Evolutionary conservation across 768 basidiomycete species (phyloP).

Genomic region (Auriscalpium orientale): DNA sequence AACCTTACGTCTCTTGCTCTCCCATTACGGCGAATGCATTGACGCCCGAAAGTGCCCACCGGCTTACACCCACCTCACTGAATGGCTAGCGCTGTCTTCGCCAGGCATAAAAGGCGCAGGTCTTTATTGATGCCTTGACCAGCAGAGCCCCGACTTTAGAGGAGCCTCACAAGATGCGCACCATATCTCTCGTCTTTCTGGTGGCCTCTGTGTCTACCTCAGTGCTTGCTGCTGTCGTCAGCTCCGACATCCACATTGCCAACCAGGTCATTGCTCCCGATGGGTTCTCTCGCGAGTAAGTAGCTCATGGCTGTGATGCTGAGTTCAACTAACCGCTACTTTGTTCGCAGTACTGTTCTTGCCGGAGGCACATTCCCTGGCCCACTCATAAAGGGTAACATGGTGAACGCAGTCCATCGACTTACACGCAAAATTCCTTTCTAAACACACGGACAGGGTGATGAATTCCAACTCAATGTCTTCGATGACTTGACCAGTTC

Average conservation of each 20-base stretch:
- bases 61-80: no score
- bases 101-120: no score
- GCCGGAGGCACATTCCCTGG: background rate
- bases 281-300: background rate
- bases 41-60: no score
- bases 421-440: no score
- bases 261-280: background rate
- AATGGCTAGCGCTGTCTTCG: no score
- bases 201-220: background rate
- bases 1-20: no score
- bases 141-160: no score
- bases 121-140: no score
- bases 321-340: background rate
- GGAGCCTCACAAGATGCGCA: background rate
- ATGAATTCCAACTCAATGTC: background rate
- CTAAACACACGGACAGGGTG: background rate
- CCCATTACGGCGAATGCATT: no score
- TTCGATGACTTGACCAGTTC: background rate
- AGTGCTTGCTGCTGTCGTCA: background rate
- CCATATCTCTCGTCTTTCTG: slow-evolving; percentile 1
- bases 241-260: background rate
- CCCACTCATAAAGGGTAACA: background rate
- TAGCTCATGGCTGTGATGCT: background rate
- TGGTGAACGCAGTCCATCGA: background rate
- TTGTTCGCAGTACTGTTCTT: background rate